Conservation (phyloP, 2,329 filamentous ascomycete genomes). For the Clonostachys rosea region DNA sequence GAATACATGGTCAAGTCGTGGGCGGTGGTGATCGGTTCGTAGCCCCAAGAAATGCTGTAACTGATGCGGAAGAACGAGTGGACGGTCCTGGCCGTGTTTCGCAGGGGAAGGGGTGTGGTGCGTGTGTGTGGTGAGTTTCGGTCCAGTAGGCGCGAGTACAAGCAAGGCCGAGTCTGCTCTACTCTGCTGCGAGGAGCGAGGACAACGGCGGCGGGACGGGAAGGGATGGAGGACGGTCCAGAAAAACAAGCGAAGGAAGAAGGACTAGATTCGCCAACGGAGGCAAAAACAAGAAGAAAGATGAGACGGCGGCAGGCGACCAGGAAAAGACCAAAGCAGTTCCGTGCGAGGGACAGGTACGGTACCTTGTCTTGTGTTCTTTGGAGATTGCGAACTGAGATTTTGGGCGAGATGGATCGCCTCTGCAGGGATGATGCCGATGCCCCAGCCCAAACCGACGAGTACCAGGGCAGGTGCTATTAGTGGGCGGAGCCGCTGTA, state of each 20-base stretch:
- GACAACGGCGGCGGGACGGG: too few relatives aligned
- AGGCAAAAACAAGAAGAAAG: neutral
- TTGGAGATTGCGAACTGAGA: conserved; percentile 7
- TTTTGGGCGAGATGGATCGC: conserved; percentile 4
- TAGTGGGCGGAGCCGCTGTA: neutral
- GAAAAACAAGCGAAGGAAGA: neutral
- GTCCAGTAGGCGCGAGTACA: too few relatives aligned
- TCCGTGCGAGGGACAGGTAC: conserved; percentile 1
- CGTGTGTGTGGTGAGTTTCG: too few relatives aligned
- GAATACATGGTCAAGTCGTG: conserved; percentile 17
- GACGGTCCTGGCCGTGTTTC: too few relatives aligned
- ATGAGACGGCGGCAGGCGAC: neutral
- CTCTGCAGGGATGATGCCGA: conserved; percentile 3
- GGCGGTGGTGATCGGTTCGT: neutral
- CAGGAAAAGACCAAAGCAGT: neutral
- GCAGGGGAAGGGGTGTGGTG: too few relatives aligned
- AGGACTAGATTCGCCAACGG: neutral
- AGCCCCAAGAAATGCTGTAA: too few relatives aligned
- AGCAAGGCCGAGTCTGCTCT: too few relatives aligned
- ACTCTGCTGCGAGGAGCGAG: too few relatives aligned
- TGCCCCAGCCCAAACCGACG: neutral
- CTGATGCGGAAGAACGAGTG: too few relatives aligned
- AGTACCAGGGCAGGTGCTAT: neutral
- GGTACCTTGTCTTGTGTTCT: conserved; percentile 1
- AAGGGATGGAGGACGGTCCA: neutral